Conservation (phyloP, 805 yeast genomes). For the Wickerhamomyces ciferrii region DNA sequence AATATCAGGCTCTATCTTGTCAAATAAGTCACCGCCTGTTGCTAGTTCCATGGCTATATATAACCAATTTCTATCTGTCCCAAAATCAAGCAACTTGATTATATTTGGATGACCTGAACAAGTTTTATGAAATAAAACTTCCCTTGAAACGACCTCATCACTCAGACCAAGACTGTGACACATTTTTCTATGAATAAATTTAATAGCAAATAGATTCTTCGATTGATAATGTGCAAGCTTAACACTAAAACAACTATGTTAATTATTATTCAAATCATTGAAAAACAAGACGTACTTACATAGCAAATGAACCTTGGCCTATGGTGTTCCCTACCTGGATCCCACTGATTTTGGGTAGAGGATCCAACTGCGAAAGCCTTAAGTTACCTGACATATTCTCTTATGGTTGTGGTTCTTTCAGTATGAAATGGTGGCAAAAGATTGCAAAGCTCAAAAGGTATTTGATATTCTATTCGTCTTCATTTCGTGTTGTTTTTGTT, state of each 20-base stretch:
- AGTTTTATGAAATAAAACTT: constrained; percentile 52
- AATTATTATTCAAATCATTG: background rate
- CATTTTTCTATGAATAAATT: constrained; percentile 43
- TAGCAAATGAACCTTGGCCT: constrained; percentile 68
- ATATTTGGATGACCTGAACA: constrained; percentile 59
- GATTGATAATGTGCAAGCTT: constrained; percentile 38
- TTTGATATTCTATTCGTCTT: background rate
- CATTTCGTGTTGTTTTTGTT: constrained; percentile 4
- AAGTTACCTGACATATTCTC: constrained; percentile 6
- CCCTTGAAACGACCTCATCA: constrained; percentile 41
- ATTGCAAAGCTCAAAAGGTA: background rate
- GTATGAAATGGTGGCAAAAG: background rate
- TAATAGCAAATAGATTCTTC: constrained; percentile 45
- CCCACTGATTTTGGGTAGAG: constrained; percentile 42
- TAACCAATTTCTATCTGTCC: constrained; percentile 49
- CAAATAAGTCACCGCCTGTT: constrained; percentile 72
- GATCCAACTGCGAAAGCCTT: constrained; percentile 40
- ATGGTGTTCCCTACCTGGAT: constrained; percentile 45
- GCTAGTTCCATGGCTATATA: constrained; percentile 70
- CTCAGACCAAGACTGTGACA: constrained; percentile 29
- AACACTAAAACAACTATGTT: constrained; percentile 27
- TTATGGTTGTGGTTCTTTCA: no score
- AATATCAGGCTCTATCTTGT: constrained; percentile 70
- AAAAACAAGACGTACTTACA: constrained; percentile 24
- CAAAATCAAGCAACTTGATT: constrained; percentile 47